Percentiles rank a stretch among this genome's conserved stretches.
phyloP scores from a whole-genome alignment of 805 yeast genomes.

The Candida caryicola region DNA sequence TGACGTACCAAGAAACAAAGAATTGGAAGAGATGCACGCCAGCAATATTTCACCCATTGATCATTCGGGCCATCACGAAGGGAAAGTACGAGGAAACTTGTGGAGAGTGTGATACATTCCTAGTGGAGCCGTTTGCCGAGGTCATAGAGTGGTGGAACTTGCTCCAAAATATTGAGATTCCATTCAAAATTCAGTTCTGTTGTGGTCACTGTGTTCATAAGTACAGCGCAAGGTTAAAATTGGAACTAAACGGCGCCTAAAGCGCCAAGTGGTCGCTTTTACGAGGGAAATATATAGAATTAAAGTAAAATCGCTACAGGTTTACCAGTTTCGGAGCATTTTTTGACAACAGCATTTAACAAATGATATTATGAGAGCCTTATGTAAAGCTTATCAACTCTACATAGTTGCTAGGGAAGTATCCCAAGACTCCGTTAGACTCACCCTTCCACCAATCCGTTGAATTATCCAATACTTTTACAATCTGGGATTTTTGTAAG shows the following conservation, averaged over 20 bases:
- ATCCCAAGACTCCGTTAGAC: conserved; percentile 21
- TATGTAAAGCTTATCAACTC: too few species aligned
- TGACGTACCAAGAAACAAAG: conserved; percentile 52
- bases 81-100: conserved; percentile 53
- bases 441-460: conserved; percentile 41
- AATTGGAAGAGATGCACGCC: conserved; percentile 53
- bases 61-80: conserved; percentile 52
- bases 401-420: conserved; percentile 36
- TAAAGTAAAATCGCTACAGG: too few species aligned
- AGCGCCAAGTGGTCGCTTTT: too few species aligned
- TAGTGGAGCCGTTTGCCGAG: conserved; percentile 58
- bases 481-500: conserved; percentile 42
- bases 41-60: conserved; percentile 40
- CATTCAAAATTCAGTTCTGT: conserved; percentile 56
- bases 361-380: too few species aligned
- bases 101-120: conserved; percentile 46
- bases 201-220: conserved; percentile 44
- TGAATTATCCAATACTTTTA: conserved; percentile 31
- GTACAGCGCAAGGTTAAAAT: conserved; percentile 9
- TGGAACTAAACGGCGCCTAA: conserved; percentile 3
- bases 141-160: conserved; percentile 68
- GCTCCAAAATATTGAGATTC: conserved; percentile 46
- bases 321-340: too few species aligned
- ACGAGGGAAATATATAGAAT: too few species aligned
- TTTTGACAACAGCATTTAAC: too few species aligned